These are phyloP conservation scores for Cyathus striatus DNA, from an alignment of 768 basidiomycete genomes.

Conservation along the genomic window DNA sequence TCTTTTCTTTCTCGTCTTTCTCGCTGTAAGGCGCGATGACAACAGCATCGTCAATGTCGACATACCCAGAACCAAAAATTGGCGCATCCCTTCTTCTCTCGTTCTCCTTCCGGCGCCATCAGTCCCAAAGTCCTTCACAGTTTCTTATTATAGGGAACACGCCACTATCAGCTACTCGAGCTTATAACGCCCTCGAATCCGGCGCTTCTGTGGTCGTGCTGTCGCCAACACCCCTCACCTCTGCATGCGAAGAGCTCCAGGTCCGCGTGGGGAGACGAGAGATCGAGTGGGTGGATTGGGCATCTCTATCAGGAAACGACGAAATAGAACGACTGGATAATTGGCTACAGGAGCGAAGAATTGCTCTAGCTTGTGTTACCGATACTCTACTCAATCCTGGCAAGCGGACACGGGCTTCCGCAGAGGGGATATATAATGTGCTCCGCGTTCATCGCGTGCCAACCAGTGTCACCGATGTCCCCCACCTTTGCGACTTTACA, in stretches of 20 bases:
- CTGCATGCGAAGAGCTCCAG: slow-evolving; percentile 66
- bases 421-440: slow-evolving; percentile 48
- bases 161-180: slow-evolving; percentile 79
- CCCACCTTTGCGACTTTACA: slow-evolving; percentile 83
- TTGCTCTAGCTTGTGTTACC: slow-evolving; percentile 69
- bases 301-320: slow-evolving; percentile 26
- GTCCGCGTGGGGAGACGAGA: slow-evolving; percentile 57
- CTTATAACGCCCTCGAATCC: slow-evolving; percentile 78
- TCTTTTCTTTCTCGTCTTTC: too few relatives aligned
- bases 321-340: slow-evolving; percentile 43
- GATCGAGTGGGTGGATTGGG: slow-evolving; percentile 54
- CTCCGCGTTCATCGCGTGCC: slow-evolving; percentile 60
- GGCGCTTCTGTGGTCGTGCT: slow-evolving; percentile 68
- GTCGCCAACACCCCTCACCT: slow-evolving; percentile 37
- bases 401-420: slow-evolving; percentile 47
- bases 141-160: slow-evolving; percentile 79
- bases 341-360: slow-evolving; percentile 29
- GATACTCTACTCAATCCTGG: slow-evolving; percentile 54
- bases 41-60: too few relatives aligned
- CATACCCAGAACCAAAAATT: too few relatives aligned
- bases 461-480: slow-evolving; percentile 85
- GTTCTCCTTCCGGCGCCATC: slow-evolving; percentile 63
- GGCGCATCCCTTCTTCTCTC: slow-evolving; percentile 81
- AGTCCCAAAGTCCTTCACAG: slow-evolving; percentile 40
- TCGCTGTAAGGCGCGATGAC: too few relatives aligned